A percentile compares a stretch with the other conserved stretches of the same genome.
Conservation (phyloP, 805 yeast genomes). For the Lachancea sp. region DNA sequence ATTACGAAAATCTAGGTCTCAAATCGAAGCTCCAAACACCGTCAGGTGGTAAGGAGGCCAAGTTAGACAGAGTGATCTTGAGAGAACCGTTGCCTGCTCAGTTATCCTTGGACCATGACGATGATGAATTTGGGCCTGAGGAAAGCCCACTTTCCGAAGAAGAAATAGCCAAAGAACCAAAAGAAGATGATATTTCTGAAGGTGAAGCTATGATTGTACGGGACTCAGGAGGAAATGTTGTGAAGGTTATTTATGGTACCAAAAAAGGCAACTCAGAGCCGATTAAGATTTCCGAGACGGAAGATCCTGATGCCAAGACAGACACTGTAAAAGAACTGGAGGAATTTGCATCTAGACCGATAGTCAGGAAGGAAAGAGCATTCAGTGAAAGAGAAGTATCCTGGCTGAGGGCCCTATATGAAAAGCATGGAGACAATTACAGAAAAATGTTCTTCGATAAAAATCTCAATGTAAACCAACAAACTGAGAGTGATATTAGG, state of each 20-base stretch:
- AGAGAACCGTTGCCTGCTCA: conserved; percentile 31
- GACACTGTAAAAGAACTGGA: conserved; percentile 67
- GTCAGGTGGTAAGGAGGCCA: conserved; percentile 76
- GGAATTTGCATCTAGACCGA: conserved; percentile 43
- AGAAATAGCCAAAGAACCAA: conserved; percentile 32
- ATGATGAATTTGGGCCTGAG: conserved; percentile 16
- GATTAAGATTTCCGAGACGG: conserved; percentile 25
- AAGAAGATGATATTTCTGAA: conserved; percentile 54
- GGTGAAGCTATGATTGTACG: conserved; percentile 75
- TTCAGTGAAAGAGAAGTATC: conserved; percentile 68
- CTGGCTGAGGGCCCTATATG: conserved; percentile 60
- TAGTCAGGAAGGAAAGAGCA: conserved; percentile 42
- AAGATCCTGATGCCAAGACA: conserved; percentile 31
- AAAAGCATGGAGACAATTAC: conserved; percentile 82
- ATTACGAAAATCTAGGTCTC: conserved; percentile 78
- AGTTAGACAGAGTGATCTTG: conserved; percentile 37
- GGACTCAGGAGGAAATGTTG: conserved; percentile 61
- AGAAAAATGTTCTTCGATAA: conserved; percentile 89
- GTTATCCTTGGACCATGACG: conserved; percentile 30
- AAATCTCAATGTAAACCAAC: conserved; percentile 76
- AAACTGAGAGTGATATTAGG: conserved; percentile 75
- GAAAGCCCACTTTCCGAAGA: conserved; percentile 12
- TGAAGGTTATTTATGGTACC: conserved; percentile 65
- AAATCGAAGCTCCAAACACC: conserved; percentile 55
- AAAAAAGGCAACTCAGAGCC: conserved; percentile 32